Percentiles rank a stretch among this genome's conserved stretches.
These are phyloP conservation scores for Postia placenta DNA, from an alignment of 768 basidiomycete species.

Conservation along the genomic window DNA sequence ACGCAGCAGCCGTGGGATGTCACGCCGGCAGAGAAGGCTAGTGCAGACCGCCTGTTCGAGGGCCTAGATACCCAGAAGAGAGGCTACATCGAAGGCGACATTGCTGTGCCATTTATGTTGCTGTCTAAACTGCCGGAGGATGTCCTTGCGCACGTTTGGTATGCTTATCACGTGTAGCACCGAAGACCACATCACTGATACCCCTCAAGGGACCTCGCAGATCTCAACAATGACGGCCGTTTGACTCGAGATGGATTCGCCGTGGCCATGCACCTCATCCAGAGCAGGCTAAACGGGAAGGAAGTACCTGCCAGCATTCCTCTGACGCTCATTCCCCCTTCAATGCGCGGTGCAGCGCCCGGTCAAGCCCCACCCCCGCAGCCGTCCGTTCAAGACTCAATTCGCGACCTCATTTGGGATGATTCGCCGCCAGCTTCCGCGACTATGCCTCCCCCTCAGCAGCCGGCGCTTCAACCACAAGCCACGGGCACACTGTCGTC, in stretches of 20 bases:
- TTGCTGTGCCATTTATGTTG: conserved; percentile 93
- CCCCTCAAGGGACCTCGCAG: conserved; percentile 78
- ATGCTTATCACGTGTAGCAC: too few species aligned
- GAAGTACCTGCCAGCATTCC: conserved; percentile 73
- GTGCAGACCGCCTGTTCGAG: conserved; percentile 74
- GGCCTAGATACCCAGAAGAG: conserved; percentile 66
- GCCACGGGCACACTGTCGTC: conserved; percentile 27
- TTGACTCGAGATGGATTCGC: conserved; percentile 92
- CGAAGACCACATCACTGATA: conserved; percentile 4
- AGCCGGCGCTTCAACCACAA: conserved; percentile 34
- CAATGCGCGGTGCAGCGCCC: conserved; percentile 46
- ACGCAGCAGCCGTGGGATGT: conserved; percentile 69
- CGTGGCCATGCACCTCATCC: conserved; percentile 91
- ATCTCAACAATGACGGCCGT: conserved; percentile 81
- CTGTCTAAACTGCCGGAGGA: conserved; percentile 81
- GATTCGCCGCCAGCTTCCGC: conserved; percentile 28
- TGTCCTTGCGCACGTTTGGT: conserved; percentile 90
- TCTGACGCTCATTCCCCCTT: conserved; percentile 72
- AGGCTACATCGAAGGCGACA: conserved; percentile 87
- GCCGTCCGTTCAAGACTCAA: conserved; percentile 28
- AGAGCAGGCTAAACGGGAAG: conserved; percentile 73
- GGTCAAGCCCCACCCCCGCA: conserved; percentile 32
- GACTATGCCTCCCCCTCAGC: conserved; percentile 39
- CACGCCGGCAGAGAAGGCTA: conserved; percentile 69
- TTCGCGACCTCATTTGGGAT: conserved; percentile 43